Evolutionary conservation across 768 basidiomycete species (phyloP), one percentile per base, ranked within the genome.

Genomic region (Mycena vulgaris): DNA sequence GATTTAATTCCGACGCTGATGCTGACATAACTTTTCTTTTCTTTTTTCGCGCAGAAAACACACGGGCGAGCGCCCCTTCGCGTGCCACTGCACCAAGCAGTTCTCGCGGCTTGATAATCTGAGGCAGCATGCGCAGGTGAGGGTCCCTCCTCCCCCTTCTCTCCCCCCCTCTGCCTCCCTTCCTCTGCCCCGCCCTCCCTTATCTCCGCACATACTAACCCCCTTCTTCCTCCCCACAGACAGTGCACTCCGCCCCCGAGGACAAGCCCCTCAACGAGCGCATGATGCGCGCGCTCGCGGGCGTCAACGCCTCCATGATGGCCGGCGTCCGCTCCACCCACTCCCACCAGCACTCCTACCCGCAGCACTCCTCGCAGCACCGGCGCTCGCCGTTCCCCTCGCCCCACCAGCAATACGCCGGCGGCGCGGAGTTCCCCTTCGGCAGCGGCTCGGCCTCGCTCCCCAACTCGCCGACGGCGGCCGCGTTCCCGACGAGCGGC

Each of bases 101-200:
- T 98, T 98, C 80, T 97, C 95, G 8, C 90, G 97, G 14, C 91
- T 99, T 76, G 97, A 99, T 82, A 99, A 99, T 78, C 88, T 99
- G 2, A 90, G 97, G 56, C 97, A 99, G 78, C 97, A 99, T 80
- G 95, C 96, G 0, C 94, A 97, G 67, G 67, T 63, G 17, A 1
- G 53, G 3, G 51, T 31, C 51, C n/a, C 16, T 13, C n/a, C 31
- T 14, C 14, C 45, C 13, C 7, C 3, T 37, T 55, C 9, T 37
- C 30, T 25, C 11, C 37, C 23, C 53, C 23, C 53, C 10, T 23
- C 19, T 11, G 30, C 51, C 3, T 30, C 39, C n/a, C n/a, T 13
- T 17, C 25, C 56, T 39, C 16, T 33, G 9, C 13, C 51, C 21
- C 30, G n/a, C n/a, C n/a, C n/a, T n/a, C n/a, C 21, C 53, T 27